A percentile compares a stretch with the other conserved stretches of the same genome.
phyloP scores from a whole-genome alignment of 106 monocot genomes.

The Platanthera zijinensis region DNA sequence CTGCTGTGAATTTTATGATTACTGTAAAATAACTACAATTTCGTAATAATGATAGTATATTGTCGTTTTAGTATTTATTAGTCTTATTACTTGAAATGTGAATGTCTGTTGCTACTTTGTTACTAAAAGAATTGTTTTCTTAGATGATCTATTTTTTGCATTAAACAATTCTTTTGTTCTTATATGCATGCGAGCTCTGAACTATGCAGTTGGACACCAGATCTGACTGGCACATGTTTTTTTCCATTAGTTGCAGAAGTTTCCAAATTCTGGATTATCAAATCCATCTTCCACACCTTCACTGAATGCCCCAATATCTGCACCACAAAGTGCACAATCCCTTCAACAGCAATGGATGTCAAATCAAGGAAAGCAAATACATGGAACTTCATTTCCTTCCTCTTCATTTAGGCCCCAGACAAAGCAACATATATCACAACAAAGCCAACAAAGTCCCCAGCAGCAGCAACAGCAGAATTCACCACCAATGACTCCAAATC shows the following conservation, averaged over 20 bases:
- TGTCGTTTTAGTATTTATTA: not conserved
- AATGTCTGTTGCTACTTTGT: no score
- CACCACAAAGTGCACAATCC: slow-evolving; percentile 38
- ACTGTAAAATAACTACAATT: not conserved
- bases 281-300: slow-evolving; percentile 35
- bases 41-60: not conserved
- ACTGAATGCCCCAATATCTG: slow-evolving; percentile 15
- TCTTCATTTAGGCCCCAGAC: slow-evolving; percentile 42
- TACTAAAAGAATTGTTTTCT: not conserved
- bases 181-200: not conserved
- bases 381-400: slow-evolving; percentile 27
- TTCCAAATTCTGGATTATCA: slow-evolving; percentile 36
- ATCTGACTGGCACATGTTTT: not conserved
- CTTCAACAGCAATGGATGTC: slow-evolving; percentile 46
- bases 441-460: slow-evolving; percentile 38
- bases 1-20: not conserved
- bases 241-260: slow-evolving; percentile 25
- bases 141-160: not conserved
- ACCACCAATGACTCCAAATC: slow-evolving; percentile 1
- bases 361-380: slow-evolving; percentile 38
- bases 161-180: not conserved
- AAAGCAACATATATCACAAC: slow-evolving; percentile 41
- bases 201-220: not conserved
- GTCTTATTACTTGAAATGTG: no score
- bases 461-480: slow-evolving; percentile 21